Percentiles rank a stretch among this genome's conserved stretches.
These are phyloP conservation scores for Viola odorata DNA, from an alignment of 345 rosid genomes.

Conservation along the genomic window DNA sequence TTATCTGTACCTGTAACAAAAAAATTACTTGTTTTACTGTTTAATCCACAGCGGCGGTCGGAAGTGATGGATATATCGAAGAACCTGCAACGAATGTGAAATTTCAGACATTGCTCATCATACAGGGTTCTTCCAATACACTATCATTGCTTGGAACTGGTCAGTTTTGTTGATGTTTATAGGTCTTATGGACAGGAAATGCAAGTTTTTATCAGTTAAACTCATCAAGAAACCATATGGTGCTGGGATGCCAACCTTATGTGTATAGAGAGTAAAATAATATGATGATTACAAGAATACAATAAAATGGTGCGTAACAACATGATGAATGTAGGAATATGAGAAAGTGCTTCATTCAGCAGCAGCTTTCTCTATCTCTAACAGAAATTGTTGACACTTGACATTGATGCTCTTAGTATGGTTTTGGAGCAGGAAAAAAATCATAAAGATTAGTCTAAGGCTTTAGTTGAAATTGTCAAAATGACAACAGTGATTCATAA, in stretches of 20 bases:
- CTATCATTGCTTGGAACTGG: constrained; percentile 76
- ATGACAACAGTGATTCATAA: no score
- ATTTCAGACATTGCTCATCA: constrained; percentile 51
- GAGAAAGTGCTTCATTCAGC: not conserved
- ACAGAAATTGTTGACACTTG: not conserved
- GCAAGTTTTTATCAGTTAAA: not conserved
- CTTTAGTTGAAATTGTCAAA: not conserved
- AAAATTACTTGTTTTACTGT: not conserved
- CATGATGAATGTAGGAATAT: not conserved
- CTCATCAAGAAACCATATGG: not conserved
- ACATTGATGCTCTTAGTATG: not conserved
- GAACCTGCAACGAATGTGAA: constrained; percentile 64
- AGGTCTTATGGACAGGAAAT: not conserved
- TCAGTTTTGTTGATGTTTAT: constrained; percentile 18
- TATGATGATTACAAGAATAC: no score
- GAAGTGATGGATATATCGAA: constrained; percentile 47
- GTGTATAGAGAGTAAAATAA: no score
- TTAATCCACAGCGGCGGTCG: constrained; percentile 35
- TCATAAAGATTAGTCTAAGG: not conserved
- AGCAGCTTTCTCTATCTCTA: no score
- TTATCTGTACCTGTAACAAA: not conserved
- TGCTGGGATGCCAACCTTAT: not conserved
- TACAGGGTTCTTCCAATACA: constrained; percentile 60
- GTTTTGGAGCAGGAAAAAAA: not conserved
- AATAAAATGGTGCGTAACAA: not conserved